A percentile compares a stretch with the other conserved stretches of the same genome.
phyloP scores from a whole-genome alignment of 1,284 basidiomycete genomes.

The Phellinidium pouzarii region DNA sequence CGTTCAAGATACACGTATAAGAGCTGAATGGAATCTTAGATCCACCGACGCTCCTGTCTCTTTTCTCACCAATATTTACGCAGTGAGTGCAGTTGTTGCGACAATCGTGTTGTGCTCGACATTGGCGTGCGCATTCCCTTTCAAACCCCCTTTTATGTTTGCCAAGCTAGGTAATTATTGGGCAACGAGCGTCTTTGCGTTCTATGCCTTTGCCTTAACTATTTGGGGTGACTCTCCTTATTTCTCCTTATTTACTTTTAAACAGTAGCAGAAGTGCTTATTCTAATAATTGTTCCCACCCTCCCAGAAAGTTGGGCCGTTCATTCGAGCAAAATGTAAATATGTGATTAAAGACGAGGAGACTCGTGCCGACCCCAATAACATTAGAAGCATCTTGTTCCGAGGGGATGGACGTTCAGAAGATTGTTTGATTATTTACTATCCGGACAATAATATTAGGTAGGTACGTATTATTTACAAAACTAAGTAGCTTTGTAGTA shows the following conservation, averaged over 20 bases:
- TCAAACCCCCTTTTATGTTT: constrained; percentile 56
- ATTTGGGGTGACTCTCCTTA: constrained; percentile 31
- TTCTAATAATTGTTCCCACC: background rate
- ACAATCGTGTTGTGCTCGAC: constrained; percentile 62
- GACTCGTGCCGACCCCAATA: background rate
- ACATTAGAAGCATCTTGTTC: background rate
- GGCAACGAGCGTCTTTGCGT: constrained; percentile 60
- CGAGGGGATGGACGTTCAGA: background rate
- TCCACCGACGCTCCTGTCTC: constrained; percentile 50
- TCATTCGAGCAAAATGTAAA: constrained; percentile 11
- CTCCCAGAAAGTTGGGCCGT: constrained; percentile 10
- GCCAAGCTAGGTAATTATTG: constrained; percentile 53
- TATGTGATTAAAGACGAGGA: constrained; percentile 14
- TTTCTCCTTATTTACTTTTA: background rate
- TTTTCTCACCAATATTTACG: constrained; percentile 58
- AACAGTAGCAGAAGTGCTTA: background rate
- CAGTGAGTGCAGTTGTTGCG: constrained; percentile 62
- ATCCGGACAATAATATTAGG: background rate
- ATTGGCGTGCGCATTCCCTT: constrained; percentile 58
- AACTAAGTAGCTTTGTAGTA: too few relatives aligned
- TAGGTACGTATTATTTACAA: too few relatives aligned
- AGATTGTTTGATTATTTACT: background rate
- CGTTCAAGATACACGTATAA: too few relatives aligned
- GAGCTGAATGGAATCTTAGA: constrained; percentile 30
- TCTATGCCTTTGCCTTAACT: constrained; percentile 44